phyloP scores from a whole-genome alignment of 805 yeast species.

The Wickerhamiella dianesei region DNA sequence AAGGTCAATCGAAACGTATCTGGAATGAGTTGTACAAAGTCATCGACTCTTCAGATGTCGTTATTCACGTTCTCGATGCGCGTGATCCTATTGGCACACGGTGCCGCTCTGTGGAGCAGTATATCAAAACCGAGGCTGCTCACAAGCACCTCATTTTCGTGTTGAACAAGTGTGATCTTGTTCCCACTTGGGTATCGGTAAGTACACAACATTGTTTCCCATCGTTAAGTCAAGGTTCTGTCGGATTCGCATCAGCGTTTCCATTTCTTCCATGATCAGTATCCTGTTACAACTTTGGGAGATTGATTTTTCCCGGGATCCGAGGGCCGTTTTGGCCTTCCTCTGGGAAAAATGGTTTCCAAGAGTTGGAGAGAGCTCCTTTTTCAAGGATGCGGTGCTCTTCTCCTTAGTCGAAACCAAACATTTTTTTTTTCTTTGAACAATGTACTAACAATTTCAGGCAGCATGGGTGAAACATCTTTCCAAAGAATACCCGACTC shows the following conservation, averaged over 20 bases:
- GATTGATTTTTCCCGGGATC: slow-evolving; percentile 48
- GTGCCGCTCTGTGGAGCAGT: slow-evolving; percentile 85
- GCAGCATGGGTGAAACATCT: slow-evolving; percentile 98
- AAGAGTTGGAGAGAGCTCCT: slow-evolving; percentile 62
- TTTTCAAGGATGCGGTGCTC: slow-evolving; percentile 20
- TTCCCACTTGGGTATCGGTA: slow-evolving; percentile 99
- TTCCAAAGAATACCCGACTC: slow-evolving; percentile 81
- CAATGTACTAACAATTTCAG: slow-evolving; percentile 36
- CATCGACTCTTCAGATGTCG: slow-evolving; percentile 94
- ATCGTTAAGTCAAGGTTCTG: slow-evolving; percentile 46
- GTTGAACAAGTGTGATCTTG: slow-evolving; percentile 92
- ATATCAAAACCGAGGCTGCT: slow-evolving; percentile 84
- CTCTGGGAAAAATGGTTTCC: slow-evolving; percentile 38
- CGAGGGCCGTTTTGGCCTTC: slow-evolving; percentile 38
- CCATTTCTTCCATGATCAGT: slow-evolving; percentile 33
- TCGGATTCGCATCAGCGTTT: slow-evolving; percentile 1
- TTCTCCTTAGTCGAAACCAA: slow-evolving; percentile 79
- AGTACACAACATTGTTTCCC: slow-evolving; percentile 43
- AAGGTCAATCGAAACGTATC: slow-evolving; percentile 95
- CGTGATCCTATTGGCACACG: slow-evolving; percentile 96
- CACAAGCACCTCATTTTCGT: slow-evolving; percentile 93
- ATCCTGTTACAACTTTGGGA: slow-evolving; percentile 99
- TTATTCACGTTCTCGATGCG: slow-evolving; percentile 91
- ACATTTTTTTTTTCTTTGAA: slow-evolving; percentile 32
- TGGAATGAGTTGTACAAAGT: slow-evolving; percentile 98